Percentiles rank a stretch among this genome's conserved stretches.
Evolutionary conservation across 2,329 filamentous ascomycete genomes (phyloP).

Genomic region (Ophiocordyceps camponoti-leonardi): DNA sequence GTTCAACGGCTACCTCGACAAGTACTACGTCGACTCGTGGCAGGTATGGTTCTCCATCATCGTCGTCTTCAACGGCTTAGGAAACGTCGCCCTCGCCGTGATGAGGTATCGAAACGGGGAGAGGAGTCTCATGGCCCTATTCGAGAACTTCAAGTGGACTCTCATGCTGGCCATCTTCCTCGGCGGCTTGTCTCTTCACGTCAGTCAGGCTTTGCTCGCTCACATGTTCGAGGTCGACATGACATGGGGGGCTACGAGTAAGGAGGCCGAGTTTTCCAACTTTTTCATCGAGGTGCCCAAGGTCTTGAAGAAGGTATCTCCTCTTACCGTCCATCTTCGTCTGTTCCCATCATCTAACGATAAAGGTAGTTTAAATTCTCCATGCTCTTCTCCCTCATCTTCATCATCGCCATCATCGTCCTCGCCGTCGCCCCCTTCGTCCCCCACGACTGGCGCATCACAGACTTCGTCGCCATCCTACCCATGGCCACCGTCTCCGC

Average conservation of each 20-base stretch:
- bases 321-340: too few species aligned
- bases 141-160: conserved; percentile 59
- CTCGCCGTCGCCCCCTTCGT: conserved; percentile 47
- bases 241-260: conserved; percentile 70
- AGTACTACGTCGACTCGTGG: conserved; percentile 68
- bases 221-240: conserved; percentile 82
- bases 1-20: conserved; percentile 62
- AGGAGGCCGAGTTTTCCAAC: conserved; percentile 65
- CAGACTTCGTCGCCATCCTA: conserved; percentile 57
- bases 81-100: conserved; percentile 53
- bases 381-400: conserved; percentile 42
- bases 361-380: conserved; percentile 48
- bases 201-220: conserved; percentile 60
- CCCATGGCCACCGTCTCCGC: conserved; percentile 56
- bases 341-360: background rate
- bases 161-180: conserved; percentile 64
- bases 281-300: conserved; percentile 75
- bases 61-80: conserved; percentile 59
- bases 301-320: conserved; percentile 59
- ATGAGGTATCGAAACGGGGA: conserved; percentile 59
- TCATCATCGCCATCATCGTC: conserved; percentile 45
- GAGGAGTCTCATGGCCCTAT: conserved; percentile 36
- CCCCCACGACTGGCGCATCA: conserved; percentile 48
- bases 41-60: conserved; percentile 68
- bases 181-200: conserved; percentile 63